A percentile compares a stretch with the other conserved stretches of the same genome.
These are phyloP conservation scores for Annulohypoxylon stygium DNA, from an alignment of 495 filamentous ascomycete genomes.

Conservation along the genomic window DNA sequence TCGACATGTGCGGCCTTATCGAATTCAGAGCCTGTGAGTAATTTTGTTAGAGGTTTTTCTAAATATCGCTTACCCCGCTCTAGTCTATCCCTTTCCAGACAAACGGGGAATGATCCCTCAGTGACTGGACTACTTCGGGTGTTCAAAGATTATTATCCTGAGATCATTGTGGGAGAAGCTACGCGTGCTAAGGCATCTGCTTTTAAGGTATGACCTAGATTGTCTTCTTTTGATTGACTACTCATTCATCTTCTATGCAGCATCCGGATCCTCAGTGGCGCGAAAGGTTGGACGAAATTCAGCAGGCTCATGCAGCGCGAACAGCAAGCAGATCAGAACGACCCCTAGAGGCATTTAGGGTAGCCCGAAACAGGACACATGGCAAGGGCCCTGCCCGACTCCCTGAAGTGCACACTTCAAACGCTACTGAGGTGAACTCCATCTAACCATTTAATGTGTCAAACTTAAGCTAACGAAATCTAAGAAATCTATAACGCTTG, in stretches of 20 bases:
- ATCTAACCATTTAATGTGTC: not conserved
- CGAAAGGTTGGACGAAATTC: conserved; percentile 73
- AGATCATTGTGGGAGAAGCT: conserved; percentile 81
- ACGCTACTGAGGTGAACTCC: conserved; percentile 71
- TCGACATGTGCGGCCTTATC: conserved; percentile 88
- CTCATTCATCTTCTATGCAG: conserved; percentile 52
- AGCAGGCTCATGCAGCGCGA: conserved; percentile 67
- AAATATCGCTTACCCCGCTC: conserved; percentile 39
- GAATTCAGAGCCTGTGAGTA: conserved; percentile 84
- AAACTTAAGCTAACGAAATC: conserved; percentile 31
- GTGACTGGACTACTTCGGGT: conserved; percentile 82
- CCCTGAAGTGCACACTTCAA: conserved; percentile 79
- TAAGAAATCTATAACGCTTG: conserved; percentile 75
- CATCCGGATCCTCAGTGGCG: conserved; percentile 86
- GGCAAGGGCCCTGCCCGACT: conserved; percentile 61
- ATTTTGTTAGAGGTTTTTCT: not conserved
- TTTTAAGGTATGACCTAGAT: conserved; percentile 63
- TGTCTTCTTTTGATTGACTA: not conserved
- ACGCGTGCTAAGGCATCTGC: conserved; percentile 66
- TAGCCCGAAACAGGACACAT: conserved; percentile 63
- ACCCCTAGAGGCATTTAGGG: conserved; percentile 63
- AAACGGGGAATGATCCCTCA: conserved; percentile 77
- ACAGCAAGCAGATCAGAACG: conserved; percentile 52
- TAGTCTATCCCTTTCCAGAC: conserved; percentile 71
- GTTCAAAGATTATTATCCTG: conserved; percentile 91